Conservation (phyloP, 148 eudicot genomes). For the Agrostemma githago region DNA sequence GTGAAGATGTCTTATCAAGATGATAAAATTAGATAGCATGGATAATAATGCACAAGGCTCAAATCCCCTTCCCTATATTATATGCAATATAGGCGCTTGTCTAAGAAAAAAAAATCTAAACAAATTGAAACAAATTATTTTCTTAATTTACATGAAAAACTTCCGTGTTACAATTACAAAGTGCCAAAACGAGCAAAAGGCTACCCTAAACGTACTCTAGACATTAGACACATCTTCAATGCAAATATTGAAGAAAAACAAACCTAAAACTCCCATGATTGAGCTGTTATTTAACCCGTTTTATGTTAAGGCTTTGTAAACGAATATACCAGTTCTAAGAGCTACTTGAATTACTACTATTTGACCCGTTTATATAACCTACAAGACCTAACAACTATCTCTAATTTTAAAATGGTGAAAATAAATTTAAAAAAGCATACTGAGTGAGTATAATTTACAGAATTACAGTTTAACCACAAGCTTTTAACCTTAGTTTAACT, state of each 20-base stretch:
- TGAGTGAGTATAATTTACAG: not conserved
- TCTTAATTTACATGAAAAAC: not conserved
- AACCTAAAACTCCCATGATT: not conserved
- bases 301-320: too few relatives aligned
- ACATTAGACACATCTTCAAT: constrained; percentile 45
- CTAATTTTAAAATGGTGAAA: not conserved
- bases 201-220: not conserved
- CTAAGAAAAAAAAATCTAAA: too few relatives aligned
- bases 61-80: too few relatives aligned
- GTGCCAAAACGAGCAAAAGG: not conserved
- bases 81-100: too few relatives aligned
- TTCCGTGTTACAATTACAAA: constrained; percentile 3
- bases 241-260: constrained; percentile 40
- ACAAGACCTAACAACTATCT: constrained; percentile 15
- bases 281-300: too few relatives aligned
- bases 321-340: too few relatives aligned
- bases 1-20: too few relatives aligned
- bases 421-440: not conserved
- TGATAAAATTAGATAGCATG: too few relatives aligned
- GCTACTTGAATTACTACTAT: too few relatives aligned
- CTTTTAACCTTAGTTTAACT: not conserved
- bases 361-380: not conserved
- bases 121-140: not conserved
- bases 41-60: too few relatives aligned
- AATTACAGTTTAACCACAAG: not conserved